Conservation (phyloP, 768 basidiomycete species). For the Gyrodon lividus region DNA sequence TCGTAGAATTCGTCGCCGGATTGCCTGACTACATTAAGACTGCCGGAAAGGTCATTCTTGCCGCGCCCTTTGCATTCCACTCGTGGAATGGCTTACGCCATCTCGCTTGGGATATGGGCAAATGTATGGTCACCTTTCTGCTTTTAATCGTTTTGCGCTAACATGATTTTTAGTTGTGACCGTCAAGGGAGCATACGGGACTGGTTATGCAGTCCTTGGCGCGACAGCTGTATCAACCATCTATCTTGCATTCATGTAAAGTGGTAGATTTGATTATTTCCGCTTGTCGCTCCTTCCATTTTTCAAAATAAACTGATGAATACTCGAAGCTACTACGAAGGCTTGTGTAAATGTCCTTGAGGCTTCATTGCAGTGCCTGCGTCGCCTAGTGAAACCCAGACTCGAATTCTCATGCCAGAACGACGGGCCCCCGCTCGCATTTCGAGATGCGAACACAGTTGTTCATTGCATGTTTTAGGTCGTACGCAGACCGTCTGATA, state of each 20-base stretch:
- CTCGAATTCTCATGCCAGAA: not conserved
- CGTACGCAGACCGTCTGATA: not conserved
- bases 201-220: constrained; percentile 84
- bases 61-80: constrained; percentile 90
- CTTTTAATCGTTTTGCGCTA: not conserved
- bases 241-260: constrained; percentile 57
- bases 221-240: constrained; percentile 74
- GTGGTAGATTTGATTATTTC: not conserved
- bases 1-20: constrained; percentile 68
- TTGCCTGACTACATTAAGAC: constrained; percentile 79
- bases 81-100: constrained; percentile 88
- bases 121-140: constrained; percentile 59
- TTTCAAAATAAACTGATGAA: not conserved
- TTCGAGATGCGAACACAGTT: not conserved
- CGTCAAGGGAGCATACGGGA: constrained; percentile 74
- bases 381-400: not conserved
- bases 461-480: not conserved
- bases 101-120: constrained; percentile 84
- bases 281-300: not conserved
- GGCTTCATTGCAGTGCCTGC: not conserved
- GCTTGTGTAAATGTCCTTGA: no score
- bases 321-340: no score
- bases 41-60: constrained; percentile 73
- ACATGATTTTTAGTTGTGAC: constrained; percentile 56
- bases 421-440: not conserved